phyloP scores from a whole-genome alignment of 768 basidiomycete species.

The Grammothele lineata region DNA sequence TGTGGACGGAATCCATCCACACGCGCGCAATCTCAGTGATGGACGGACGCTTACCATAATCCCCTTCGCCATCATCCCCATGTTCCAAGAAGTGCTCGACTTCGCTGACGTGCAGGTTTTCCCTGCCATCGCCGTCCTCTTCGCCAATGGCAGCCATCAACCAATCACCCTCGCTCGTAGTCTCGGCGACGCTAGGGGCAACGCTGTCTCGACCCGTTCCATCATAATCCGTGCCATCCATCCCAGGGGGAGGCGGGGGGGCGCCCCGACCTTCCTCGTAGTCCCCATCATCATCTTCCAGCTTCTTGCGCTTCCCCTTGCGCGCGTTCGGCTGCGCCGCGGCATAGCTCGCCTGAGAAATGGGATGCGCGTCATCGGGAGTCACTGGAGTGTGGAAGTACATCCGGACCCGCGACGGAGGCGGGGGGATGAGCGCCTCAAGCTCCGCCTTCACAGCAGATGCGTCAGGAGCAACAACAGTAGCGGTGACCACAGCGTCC shows the following conservation, averaged over 20 bases:
- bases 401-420: conserved; percentile 80
- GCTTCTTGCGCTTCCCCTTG: conserved; percentile 85
- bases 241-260: conserved; percentile 54
- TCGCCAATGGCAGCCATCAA: conserved; percentile 84
- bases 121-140: conserved; percentile 23
- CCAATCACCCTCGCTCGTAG: conserved; percentile 77
- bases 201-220: conserved; percentile 52
- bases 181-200: conserved; percentile 61
- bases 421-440: conserved; percentile 36
- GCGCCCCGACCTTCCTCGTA: conserved; percentile 65
- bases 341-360: conserved; percentile 50
- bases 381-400: conserved; percentile 91
- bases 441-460: conserved; percentile 22
- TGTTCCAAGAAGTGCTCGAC: conserved; percentile 20
- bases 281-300: conserved; percentile 86
- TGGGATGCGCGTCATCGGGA: conserved; percentile 73
- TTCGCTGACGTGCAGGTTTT: conserved; percentile 17
- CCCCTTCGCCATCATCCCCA: conserved; percentile 24
- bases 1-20: conserved; percentile 25
- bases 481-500: conserved; percentile 12
- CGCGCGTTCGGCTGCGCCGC: conserved; percentile 51
- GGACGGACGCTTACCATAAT: conserved; percentile 30
- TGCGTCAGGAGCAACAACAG: conserved; percentile 7
- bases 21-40: conserved; percentile 21
- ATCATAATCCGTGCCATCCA: conserved; percentile 27